phyloP scores from a whole-genome alignment of 2,329 filamentous ascomycete genomes.

The Ophiostoma montium region DNA sequence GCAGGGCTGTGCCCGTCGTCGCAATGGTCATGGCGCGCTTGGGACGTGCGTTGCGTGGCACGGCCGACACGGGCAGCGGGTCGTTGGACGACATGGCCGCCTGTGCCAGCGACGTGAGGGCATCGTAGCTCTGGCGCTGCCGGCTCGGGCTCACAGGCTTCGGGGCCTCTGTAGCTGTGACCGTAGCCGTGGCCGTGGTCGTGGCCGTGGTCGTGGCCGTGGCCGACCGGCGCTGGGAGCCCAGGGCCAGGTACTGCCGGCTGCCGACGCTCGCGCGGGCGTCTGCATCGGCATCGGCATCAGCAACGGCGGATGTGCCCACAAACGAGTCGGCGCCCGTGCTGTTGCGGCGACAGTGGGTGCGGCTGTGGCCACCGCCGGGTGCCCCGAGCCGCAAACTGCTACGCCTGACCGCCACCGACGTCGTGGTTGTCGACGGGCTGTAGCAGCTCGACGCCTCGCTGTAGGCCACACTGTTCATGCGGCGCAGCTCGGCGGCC shows the following conservation, averaged over 20 bases:
- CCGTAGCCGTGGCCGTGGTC: slow-evolving; percentile 3
- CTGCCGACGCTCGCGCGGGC: slow-evolving; percentile 5
- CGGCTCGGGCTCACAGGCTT: background rate
- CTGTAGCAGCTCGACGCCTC: slow-evolving; percentile 23
- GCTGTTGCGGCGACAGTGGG: background rate
- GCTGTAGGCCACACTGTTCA: slow-evolving; percentile 39
- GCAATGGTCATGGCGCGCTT: slow-evolving; percentile 2
- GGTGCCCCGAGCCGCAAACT: background rate
- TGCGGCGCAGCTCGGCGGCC: slow-evolving; percentile 38
- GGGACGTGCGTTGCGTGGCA: slow-evolving; percentile 1
- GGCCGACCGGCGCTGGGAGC: slow-evolving; percentile 4
- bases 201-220: slow-evolving; percentile 4
- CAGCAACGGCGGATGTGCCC: slow-evolving; percentile 2
- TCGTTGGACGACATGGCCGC: background rate
- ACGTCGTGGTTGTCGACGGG: slow-evolving; percentile 11
- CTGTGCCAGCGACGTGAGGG: background rate
- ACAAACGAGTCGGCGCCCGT: slow-evolving; percentile 12
- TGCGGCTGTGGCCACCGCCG: background rate
- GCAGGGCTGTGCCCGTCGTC: slow-evolving; percentile 2
- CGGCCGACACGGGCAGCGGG: background rate
- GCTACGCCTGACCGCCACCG: background rate
- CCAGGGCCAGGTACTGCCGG: slow-evolving; percentile 12
- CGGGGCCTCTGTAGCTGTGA: slow-evolving; percentile 8
- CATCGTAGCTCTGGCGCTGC: background rate
- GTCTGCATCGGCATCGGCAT: background rate